These are phyloP conservation scores for Leucoagaricus sp. DNA, from an alignment of 1,284 basidiomycete genomes.

Conservation along the genomic window DNA sequence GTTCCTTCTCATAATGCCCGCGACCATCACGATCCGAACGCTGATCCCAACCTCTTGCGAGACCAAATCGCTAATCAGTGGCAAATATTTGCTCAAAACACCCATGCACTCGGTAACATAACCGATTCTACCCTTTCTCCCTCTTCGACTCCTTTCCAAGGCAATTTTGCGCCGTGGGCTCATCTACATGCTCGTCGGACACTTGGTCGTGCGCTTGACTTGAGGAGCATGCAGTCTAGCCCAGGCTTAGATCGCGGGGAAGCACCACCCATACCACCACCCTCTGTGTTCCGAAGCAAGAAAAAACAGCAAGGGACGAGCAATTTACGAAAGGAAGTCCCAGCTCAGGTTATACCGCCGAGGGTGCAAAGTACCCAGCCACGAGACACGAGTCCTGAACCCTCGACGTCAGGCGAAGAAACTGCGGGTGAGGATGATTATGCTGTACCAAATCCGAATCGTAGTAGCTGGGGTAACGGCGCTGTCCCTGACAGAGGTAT, in stretches of 20 bases:
- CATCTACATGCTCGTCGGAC: constrained; percentile 54
- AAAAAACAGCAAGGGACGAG: constrained; percentile 17
- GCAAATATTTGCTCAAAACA: constrained; percentile 77
- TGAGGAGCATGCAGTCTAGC: constrained; percentile 68
- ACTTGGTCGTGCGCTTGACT: constrained; percentile 36
- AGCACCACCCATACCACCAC: constrained; percentile 58
- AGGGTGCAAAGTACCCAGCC: constrained; percentile 81
- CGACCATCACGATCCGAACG: constrained; percentile 50
- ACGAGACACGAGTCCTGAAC: constrained; percentile 75
- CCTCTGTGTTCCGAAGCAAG: constrained; percentile 40
- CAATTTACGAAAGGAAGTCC: constrained; percentile 25
- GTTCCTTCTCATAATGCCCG: constrained; percentile 31
- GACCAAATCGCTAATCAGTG: constrained; percentile 71
- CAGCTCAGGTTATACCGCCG: constrained; percentile 57
- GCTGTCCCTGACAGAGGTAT: background rate
- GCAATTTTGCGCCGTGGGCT: constrained; percentile 66
- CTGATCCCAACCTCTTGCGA: constrained; percentile 45
- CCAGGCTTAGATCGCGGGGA: constrained; percentile 60
- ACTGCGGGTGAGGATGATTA: constrained; percentile 40
- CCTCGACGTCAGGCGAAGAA: constrained; percentile 52
- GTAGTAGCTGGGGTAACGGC: constrained; percentile 10
- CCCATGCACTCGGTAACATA: constrained; percentile 44
- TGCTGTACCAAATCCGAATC: background rate
- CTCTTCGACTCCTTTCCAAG: constrained; percentile 66
- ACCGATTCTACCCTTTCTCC: constrained; percentile 75